Percentiles rank a stretch among this genome's conserved stretches.
phyloP scores from a whole-genome alignment of 192 early-diverging fungal species.

The Backusella australiensis region DNA sequence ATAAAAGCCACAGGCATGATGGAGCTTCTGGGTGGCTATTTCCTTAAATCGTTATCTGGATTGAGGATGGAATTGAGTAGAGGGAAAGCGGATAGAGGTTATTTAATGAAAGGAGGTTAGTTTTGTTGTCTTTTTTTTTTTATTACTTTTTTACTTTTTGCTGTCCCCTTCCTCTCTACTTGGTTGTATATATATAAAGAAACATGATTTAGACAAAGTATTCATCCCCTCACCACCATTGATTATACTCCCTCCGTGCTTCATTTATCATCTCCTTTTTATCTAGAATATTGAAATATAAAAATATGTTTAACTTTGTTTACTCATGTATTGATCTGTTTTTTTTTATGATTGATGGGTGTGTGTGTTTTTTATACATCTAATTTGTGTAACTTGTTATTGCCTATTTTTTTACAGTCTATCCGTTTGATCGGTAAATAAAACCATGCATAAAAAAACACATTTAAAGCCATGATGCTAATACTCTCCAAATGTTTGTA shows the following conservation, averaged over 20 bases:
- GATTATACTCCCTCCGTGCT: neutral
- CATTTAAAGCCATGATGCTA: too few relatives aligned
- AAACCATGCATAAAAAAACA: too few relatives aligned
- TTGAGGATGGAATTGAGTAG: slow-evolving; percentile 35
- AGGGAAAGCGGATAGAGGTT: slow-evolving; percentile 22
- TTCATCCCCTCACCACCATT: neutral
- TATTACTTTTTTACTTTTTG: neutral
- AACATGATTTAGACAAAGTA: neutral
- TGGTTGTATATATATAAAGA: neutral
- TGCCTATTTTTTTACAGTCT: neutral
- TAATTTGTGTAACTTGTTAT: neutral
- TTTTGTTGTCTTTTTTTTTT: neutral
- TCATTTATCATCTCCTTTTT: neutral
- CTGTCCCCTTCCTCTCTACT: neutral
- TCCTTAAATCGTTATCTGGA: slow-evolving; percentile 31
- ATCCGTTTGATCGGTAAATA: neutral
- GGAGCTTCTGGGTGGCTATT: slow-evolving; percentile 34
- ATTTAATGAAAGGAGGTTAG: slow-evolving; percentile 44
- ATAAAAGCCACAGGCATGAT: slow-evolving; percentile 14
- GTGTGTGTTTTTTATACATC: neutral
- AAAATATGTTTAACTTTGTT: neutral
- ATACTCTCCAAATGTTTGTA: neutral
- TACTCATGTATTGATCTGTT: neutral
- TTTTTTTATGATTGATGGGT: neutral
- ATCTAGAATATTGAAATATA: neutral